These are phyloP conservation scores for Fomes fomentarius DNA, from an alignment of 1,284 basidiomycete genomes.

Conservation along the genomic window DNA sequence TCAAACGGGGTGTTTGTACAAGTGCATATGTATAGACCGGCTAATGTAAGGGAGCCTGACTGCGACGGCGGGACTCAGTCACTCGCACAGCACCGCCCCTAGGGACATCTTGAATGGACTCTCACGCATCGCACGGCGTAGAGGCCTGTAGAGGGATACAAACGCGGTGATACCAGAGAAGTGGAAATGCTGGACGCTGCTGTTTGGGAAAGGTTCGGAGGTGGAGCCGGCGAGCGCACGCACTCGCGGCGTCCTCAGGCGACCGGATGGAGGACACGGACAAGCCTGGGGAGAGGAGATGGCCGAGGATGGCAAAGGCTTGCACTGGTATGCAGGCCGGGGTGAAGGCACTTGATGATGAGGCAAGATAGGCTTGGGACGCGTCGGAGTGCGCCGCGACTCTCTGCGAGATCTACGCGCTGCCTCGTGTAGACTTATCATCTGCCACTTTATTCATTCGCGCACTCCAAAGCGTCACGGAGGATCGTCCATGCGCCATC, in stretches of 20 bases:
- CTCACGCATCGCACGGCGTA: neutral
- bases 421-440: slow-evolving; percentile 10
- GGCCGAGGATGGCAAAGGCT: slow-evolving; percentile 6
- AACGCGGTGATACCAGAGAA: neutral
- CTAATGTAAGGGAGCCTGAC: neutral
- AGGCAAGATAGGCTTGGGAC: slow-evolving; percentile 8
- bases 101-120: neutral
- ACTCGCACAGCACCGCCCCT: slow-evolving; percentile 3
- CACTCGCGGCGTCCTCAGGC: neutral
- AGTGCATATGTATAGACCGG: slow-evolving; percentile 7
- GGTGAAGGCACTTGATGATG: slow-evolving; percentile 2
- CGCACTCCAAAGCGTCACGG: neutral
- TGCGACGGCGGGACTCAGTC: neutral
- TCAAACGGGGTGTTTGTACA: slow-evolving; percentile 20
- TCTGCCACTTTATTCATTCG: neutral
- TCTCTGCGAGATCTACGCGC: slow-evolving; percentile 4
- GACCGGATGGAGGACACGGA: neutral
- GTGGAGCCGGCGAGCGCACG: slow-evolving; percentile 13
- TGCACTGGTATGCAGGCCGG: neutral
- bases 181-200: neutral
- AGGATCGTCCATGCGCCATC: slow-evolving; percentile 1
- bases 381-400: neutral
- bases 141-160: neutral
- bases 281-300: neutral
- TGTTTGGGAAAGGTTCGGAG: slow-evolving; percentile 19